Percentiles rank a stretch among this genome's conserved stretches.
phyloP scores from a whole-genome alignment of 1,284 basidiomycete species.

The Prillingera fragicola region DNA sequence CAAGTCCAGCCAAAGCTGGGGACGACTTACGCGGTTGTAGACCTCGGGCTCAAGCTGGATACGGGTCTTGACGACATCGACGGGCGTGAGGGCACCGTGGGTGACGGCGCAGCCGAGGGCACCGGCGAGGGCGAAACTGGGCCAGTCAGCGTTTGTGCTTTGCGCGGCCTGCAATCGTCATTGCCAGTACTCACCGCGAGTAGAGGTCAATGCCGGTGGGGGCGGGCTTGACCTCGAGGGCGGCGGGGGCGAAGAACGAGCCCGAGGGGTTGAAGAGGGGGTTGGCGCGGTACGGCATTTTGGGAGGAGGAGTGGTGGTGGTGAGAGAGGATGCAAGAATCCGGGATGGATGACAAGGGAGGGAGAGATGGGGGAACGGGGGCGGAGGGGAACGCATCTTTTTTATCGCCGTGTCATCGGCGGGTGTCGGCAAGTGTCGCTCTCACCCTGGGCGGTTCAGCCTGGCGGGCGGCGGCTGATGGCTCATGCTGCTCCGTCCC shows the following conservation, averaged over 20 bases:
- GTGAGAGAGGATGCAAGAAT: too few species aligned
- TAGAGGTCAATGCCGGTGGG: conserved; percentile 51
- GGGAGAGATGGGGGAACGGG: too few species aligned
- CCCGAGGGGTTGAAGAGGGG: conserved; percentile 39
- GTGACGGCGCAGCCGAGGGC: conserved; percentile 87
- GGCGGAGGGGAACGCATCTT: too few species aligned
- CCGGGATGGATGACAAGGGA: too few species aligned
- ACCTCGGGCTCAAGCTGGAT: conserved; percentile 74
- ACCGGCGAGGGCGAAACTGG: conserved; percentile 67
- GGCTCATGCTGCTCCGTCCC: too few species aligned
- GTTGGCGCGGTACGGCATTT: conserved; percentile 12
- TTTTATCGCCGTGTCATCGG: too few species aligned
- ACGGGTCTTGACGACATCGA: conserved; percentile 95
- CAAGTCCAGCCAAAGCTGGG: too few species aligned
- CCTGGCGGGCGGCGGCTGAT: too few species aligned
- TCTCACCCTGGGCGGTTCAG: too few species aligned
- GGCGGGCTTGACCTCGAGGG: conserved; percentile 40
- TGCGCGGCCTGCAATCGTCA: background rate
- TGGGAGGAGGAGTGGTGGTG: conserved; percentile 4
- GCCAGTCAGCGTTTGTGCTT: conserved; percentile 1
- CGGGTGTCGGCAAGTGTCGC: too few species aligned
- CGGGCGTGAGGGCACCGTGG: conserved; percentile 86
- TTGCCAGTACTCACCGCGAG: conserved; percentile 41
- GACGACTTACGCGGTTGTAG: conserved; percentile 53
- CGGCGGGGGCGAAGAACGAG: conserved; percentile 48